phyloP scores from a whole-genome alignment of 208 protist species.

The Acanthamoeba culbertsoni region DNA sequence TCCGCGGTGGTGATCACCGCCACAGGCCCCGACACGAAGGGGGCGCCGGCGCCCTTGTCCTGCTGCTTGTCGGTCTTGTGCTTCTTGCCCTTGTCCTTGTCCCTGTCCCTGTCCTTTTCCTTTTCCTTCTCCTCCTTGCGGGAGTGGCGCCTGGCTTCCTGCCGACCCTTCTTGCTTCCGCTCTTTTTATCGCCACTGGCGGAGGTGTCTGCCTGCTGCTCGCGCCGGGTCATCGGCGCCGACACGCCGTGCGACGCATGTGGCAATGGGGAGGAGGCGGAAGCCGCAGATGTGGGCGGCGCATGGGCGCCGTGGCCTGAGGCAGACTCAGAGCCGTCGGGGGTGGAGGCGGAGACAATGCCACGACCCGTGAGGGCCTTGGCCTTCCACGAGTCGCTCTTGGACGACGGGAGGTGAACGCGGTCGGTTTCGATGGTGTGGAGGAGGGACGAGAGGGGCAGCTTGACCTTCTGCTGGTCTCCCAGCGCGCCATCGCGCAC shows the following conservation, averaged over 20 bases:
- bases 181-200: background rate
- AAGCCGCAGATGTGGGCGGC: background rate
- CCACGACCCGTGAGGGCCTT: background rate
- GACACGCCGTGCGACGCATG: background rate
- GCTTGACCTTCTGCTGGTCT: background rate
- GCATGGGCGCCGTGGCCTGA: too few relatives aligned
- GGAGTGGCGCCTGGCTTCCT: too few relatives aligned
- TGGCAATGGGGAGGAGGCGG: background rate
- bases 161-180: too few relatives aligned
- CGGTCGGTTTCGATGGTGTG: background rate
- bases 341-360: background rate
- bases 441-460: background rate
- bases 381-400: constrained; percentile 29
- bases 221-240: background rate
- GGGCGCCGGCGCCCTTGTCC: background rate
- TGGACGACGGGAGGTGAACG: background rate
- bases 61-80: background rate
- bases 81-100: background rate
- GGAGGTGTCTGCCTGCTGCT: background rate
- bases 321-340: background rate
- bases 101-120: background rate
- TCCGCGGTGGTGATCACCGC: background rate
- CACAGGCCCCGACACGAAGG: too few relatives aligned
- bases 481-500: background rate
- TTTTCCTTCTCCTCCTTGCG: background rate